Evolutionary conservation across 805 yeast species (phyloP).

Genomic region (Lipomyces anomalus): DNA sequence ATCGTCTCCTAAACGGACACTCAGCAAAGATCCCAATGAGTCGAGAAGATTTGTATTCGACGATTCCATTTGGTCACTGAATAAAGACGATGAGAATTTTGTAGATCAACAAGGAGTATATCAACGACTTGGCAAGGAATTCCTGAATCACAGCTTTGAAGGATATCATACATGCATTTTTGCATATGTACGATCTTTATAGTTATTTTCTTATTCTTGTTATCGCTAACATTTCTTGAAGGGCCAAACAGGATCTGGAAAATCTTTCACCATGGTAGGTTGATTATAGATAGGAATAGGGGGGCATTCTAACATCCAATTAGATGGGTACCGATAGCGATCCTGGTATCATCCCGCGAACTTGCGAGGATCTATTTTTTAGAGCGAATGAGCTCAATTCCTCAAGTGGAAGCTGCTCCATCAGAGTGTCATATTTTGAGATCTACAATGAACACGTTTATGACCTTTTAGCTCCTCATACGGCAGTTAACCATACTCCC

Average conservation of each 20-base stretch:
- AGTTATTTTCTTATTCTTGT: background rate
- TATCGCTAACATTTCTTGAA: constrained; percentile 8
- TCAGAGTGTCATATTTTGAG: constrained; percentile 51
- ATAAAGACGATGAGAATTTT: constrained; percentile 30
- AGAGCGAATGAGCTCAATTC: constrained; percentile 35
- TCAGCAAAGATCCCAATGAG: constrained; percentile 21
- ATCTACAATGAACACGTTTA: constrained; percentile 65
- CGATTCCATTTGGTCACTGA: constrained; percentile 45
- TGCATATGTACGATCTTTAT: constrained; percentile 33
- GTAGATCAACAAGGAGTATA: constrained; percentile 45
- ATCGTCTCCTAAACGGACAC: background rate
- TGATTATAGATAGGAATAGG: background rate
- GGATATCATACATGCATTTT: constrained; percentile 58
- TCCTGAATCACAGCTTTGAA: constrained; percentile 47
- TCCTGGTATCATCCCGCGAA: constrained; percentile 56
- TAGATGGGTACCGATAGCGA: constrained; percentile 40
- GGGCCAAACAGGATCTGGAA: constrained; percentile 37
- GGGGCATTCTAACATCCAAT: constrained; percentile 4
- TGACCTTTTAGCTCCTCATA: constrained; percentile 44
- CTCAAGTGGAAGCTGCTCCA: constrained; percentile 33
- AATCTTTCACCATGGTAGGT: constrained; percentile 40
- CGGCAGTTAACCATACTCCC: constrained; percentile 3
- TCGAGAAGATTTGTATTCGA: constrained; percentile 42
- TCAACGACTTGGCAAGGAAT: constrained; percentile 43
- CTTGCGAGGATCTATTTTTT: constrained; percentile 44